Evolutionary conservation across 2,329 filamentous ascomycete species (phyloP), one percentile per base, ranked within the genome.

Genomic region (Dothidotthia symphoricarpi): DNA sequence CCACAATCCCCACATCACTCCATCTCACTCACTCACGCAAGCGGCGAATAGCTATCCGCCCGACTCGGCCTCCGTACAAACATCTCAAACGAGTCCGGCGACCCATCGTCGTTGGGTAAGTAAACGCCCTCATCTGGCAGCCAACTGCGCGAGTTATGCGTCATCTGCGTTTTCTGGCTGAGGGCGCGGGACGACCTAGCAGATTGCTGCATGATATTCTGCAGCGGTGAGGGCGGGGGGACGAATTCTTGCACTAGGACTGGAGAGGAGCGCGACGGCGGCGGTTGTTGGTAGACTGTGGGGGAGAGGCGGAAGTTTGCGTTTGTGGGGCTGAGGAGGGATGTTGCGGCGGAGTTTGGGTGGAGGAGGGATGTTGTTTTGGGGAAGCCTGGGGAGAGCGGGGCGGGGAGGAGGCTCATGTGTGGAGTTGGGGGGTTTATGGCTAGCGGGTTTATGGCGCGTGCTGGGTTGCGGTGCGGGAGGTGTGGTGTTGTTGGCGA

Each of bases 71-170:
- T 29, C 22, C 37, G 42, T 14, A 39, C 37, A 29, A 50, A 55
- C 12, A 45, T 45, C 25, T 43, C 46, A 32, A 47, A 56, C 11
- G 41, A 44, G 31, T 52, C 46, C 4, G 43, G 38, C 9, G 45
- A 49, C 1, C 51, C 53, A 12, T 56, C 54, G 12, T 55, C 45
- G 12, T 55, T 44, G 11, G 54, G 40, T 8, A 57, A 39, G 28
- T 54, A 57, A 17, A 58, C 16, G 5, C 51, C 54, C 15, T 55
- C 53, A 1, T 53, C 49, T n/a, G 54, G 54, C 15, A 58, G 28
- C 54, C 54, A 56, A 25, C 53, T 56, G 24, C 47, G 34, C 3
- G 54, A 55, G 14, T 45, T 39, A 24, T 41, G 52, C 13, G 45
- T 47, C 7, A 39, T 43, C 19, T 46, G 47, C 9, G 49, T 51